Evolutionary conservation across 2,329 filamentous ascomycete genomes (phyloP), one percentile per base, ranked within the genome.

Genomic region (Aspergillus sp.): DNA sequence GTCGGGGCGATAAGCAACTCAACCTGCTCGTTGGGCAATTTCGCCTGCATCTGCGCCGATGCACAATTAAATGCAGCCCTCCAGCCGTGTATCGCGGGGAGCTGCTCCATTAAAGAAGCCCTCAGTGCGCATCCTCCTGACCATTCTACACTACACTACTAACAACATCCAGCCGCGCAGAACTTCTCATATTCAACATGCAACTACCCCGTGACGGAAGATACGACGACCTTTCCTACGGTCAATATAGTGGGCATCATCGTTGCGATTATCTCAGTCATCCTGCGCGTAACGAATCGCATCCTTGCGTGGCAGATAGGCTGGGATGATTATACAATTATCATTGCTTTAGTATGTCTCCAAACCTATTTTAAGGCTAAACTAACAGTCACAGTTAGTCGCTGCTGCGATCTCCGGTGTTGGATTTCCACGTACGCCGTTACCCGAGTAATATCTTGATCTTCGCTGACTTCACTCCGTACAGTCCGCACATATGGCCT

Each of bases 171-270:
- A 56, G 54, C 30, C 19, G 27, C 54, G 5, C 54, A 49, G 15
- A 56, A 56, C 13, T 42, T 33, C 20, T 51, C 47, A 3, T 50
- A 51, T 27, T 39, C 54, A 17, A 51, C 37, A 11, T 56, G 54
- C 48, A 15, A 49, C 2, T 55, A 56, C n/a, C 47, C 52, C 4
- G 27, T 45, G 4, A 20, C 17, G 15, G 45, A 55, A 41, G 44
- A 56, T 22, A 49, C 40, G 4, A 22, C 15, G 30, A 39, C n/a
- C 6, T 46, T 30, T 47, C 22, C 42, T 15, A 42, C 13, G 5
- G 22, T 56, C 6, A 56, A 49, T 22, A 41, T 42, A n/a, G 47
- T 51, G 1, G 45, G 45, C 0, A 39, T 56, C 3, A 12, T 40
- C 7, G 37, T 51, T 15, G 54, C 54, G 8, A 56, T 56, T n/a